These are phyloP conservation scores for Rubroboletus satanas DNA, from an alignment of 768 basidiomycete species.

Conservation along the genomic window DNA sequence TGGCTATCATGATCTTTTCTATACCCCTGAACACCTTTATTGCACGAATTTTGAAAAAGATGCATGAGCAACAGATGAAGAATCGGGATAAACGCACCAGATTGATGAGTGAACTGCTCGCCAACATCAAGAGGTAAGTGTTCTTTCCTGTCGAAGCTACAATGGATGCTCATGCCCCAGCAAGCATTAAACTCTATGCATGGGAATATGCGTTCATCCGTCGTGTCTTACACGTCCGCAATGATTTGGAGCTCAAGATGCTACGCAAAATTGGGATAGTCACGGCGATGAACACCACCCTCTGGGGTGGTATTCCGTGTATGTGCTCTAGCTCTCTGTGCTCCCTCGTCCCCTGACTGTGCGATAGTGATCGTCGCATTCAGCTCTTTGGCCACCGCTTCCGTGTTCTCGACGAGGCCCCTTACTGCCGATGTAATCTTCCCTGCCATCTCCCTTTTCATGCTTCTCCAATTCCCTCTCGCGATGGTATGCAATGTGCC, in stretches of 20 bases:
- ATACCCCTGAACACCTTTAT: slow-evolving; percentile 73
- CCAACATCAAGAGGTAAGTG: slow-evolving; percentile 78
- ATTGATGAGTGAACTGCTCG: slow-evolving; percentile 90
- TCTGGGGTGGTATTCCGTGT: slow-evolving; percentile 69
- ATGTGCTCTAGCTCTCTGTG: slow-evolving; percentile 2
- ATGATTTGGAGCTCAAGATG: slow-evolving; percentile 78
- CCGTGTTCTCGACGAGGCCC: slow-evolving; percentile 55
- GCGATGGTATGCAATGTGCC: slow-evolving; percentile 54
- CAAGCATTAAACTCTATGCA: slow-evolving; percentile 83
- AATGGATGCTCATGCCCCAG: neutral
- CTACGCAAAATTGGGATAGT: slow-evolving; percentile 77
- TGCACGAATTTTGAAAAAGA: slow-evolving; percentile 62
- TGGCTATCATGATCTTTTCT: slow-evolving; percentile 82
- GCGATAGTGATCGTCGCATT: slow-evolving; percentile 66
- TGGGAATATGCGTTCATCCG: slow-evolving; percentile 92
- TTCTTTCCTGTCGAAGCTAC: neutral
- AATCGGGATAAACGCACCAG: slow-evolving; percentile 80
- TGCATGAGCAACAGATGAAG: slow-evolving; percentile 92
- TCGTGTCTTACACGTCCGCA: slow-evolving; percentile 74
- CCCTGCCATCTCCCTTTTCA: slow-evolving; percentile 90
- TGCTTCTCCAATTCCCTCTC: slow-evolving; percentile 82
- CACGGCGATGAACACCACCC: slow-evolving; percentile 57
- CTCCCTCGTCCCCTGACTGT: neutral
- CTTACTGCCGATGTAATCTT: slow-evolving; percentile 91
- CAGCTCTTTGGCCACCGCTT: slow-evolving; percentile 75